Evolutionary conservation across 148 eudicot genomes (phyloP).

Genomic region (Beta vulgaris): DNA sequence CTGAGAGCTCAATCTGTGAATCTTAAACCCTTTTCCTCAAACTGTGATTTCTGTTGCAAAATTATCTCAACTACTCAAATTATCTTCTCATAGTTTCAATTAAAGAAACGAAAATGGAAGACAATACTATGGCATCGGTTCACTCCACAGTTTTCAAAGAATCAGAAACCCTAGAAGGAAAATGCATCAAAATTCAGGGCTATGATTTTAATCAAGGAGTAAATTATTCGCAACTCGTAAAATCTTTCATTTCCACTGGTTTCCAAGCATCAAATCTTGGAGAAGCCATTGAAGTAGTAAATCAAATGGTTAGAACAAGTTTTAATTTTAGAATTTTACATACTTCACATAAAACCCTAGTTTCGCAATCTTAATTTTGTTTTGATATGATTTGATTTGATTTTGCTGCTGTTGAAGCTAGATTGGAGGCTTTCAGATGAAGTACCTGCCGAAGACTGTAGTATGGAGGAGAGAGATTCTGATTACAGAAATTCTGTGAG

Average conservation of each 20-base stretch:
- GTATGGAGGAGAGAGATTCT: constrained; percentile 61
- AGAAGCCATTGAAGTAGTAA: constrained; percentile 82
- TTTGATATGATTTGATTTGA: constrained; percentile 22
- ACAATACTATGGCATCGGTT: constrained; percentile 39
- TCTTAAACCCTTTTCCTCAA: too few relatives aligned
- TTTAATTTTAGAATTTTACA: not conserved
- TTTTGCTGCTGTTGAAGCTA: constrained; percentile 50
- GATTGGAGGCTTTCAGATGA: constrained; percentile 90
- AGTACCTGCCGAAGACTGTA: constrained; percentile 58
- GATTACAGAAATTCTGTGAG: constrained; percentile 56
- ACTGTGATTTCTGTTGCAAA: too few relatives aligned
- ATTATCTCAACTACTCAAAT: too few relatives aligned
- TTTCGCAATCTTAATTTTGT: not conserved
- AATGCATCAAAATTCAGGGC: constrained; percentile 66
- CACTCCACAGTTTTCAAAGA: constrained; percentile 63
- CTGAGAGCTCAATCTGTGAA: too few relatives aligned
- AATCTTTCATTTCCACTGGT: constrained; percentile 67
- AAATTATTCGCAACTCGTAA: constrained; percentile 50
- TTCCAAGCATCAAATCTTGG: constrained; percentile 96
- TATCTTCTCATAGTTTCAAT: not conserved
- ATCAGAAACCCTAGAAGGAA: constrained; percentile 71
- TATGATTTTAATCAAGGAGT: constrained; percentile 85
- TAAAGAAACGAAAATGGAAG: constrained; percentile 22
- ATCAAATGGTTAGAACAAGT: constrained; percentile 63
- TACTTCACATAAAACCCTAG: not conserved